Base-by-base conservation (phyloP, 2,329 filamentous ascomycete genomes). In the Epichloe gansuensis region DNA sequence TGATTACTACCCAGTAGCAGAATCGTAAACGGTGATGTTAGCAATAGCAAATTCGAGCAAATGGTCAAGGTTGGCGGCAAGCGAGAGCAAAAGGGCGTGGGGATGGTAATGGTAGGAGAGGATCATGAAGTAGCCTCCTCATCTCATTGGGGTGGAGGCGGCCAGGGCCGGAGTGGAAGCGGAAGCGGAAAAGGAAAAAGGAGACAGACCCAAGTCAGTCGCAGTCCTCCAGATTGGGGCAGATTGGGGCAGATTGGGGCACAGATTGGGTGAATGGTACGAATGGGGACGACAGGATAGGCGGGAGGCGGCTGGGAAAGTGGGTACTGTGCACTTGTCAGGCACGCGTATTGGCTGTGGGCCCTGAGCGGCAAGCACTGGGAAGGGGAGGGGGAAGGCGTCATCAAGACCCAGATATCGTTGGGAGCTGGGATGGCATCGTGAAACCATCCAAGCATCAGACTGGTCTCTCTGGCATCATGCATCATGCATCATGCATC, bases 251-350 rank as follows among this genome's bases (percentile, higher is more conserved):
- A 47, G 35, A 47, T 51, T 46, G 12, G 49, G 49, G 34, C 50
- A 21, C 17, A 21, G 17, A 27, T n/a, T 17, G 46, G 46, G 41
- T 12, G 49, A 35, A 35, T 35, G 34, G 21, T 17, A 17, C 13
- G 13, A 45, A 40, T 45, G 38, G 17, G 40, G 43, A 34, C 47
- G 25, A 50, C 41, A 47, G 41, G 40, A 53, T 36, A 41, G 47
- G 50, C 44, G 44, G 44, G n/a, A 15, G 23, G 51, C 40, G 34
- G 42, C 41, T 49, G 51, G 41, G 47, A 13, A 44, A 39, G 9
- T 21, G 46, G 47, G 35, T 21, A 13, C 25, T 21, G 44, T 15
- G n/a, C 6, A 34, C 9, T 27, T 12, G 27, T 5, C 42, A 12
- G 25, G 12, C 23, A 21, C 42, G 17, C 42, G 42, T 45, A 45